These are phyloP conservation scores for Melastoma malabathricum DNA, from an alignment of 345 rosid species.

Conservation along the genomic window DNA sequence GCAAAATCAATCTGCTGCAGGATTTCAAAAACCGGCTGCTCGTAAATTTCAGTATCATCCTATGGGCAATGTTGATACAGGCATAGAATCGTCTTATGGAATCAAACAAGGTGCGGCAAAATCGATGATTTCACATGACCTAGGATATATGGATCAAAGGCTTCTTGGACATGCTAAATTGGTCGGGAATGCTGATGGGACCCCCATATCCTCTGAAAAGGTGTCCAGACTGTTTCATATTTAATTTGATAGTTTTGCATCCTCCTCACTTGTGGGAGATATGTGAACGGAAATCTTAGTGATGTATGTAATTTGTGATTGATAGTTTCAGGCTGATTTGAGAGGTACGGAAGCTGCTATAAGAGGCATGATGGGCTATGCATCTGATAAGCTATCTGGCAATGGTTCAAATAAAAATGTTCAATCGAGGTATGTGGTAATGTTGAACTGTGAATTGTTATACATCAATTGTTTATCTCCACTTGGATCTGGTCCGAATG, in stretches of 20 bases:
- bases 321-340: slow-evolving; percentile 24
- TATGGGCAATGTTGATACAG: slow-evolving; percentile 68
- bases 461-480: not conserved
- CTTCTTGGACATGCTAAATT: slow-evolving; percentile 15
- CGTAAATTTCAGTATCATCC: slow-evolving; percentile 90
- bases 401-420: slow-evolving; percentile 25
- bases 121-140: slow-evolving; percentile 19
- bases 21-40: slow-evolving; percentile 27
- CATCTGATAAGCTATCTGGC: slow-evolving; percentile 27
- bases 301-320: not conserved
- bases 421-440: slow-evolving; percentile 39
- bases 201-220: too few species aligned
- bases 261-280: too few species aligned
- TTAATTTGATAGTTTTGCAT: too few species aligned
- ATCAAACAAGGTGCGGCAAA: slow-evolving; percentile 21
- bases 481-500: not conserved
- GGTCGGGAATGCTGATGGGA: too few species aligned
- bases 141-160: slow-evolving; percentile 16
- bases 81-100: slow-evolving; percentile 30
- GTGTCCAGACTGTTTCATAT: too few species aligned
- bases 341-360: slow-evolving; percentile 21
- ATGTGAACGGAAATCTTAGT: too few species aligned
- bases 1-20: slow-evolving; percentile 32
- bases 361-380: slow-evolving; percentile 26
- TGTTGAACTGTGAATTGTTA: not conserved